phyloP scores from a whole-genome alignment of 768 basidiomycete genomes.

The Rhodotorula toruloides region DNA sequence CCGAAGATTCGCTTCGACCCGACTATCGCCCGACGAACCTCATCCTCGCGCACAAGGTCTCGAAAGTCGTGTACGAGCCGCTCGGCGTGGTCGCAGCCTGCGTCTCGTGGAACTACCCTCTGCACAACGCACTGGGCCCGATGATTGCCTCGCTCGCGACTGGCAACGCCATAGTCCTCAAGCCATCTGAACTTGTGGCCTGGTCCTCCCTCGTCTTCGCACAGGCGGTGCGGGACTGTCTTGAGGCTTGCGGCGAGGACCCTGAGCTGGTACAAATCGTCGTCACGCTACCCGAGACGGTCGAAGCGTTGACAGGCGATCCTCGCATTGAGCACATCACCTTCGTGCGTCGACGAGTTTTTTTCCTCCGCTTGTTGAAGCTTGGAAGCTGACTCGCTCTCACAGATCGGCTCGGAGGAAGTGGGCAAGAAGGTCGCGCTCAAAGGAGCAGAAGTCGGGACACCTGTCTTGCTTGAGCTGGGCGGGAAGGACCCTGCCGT shows the following conservation, averaged over 20 bases:
- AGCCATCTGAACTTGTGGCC: constrained; percentile 84
- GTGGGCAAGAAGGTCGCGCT: constrained; percentile 61
- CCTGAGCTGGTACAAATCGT: constrained; percentile 56
- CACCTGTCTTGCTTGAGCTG: constrained; percentile 86
- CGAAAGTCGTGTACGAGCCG: constrained; percentile 66
- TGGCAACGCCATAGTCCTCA: constrained; percentile 82
- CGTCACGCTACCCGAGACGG: constrained; percentile 82
- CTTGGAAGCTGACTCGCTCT: no score
- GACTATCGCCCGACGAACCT: constrained; percentile 62
- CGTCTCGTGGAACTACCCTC: constrained; percentile 62
- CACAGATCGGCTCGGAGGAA: constrained; percentile 40
- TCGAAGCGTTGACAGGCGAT: constrained; percentile 68
- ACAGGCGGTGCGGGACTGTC: constrained; percentile 66
- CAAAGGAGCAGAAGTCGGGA: constrained; percentile 78
- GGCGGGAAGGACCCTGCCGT: constrained; percentile 76
- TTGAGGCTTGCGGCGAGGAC: constrained; percentile 60
- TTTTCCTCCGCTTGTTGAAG: neutral
- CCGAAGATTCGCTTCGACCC: constrained; percentile 68
- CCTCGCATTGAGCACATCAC: constrained; percentile 87
- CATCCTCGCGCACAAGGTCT: constrained; percentile 48
- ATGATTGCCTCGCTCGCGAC: constrained; percentile 85
- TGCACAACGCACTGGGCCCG: constrained; percentile 91
- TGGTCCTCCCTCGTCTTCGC: constrained; percentile 78
- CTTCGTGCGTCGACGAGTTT: constrained; percentile 73
- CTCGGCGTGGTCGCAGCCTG: constrained; percentile 86